These are phyloP conservation scores for Poa annua DNA, from an alignment of 176 grass and related monocot genomes.

Conservation along the genomic window DNA sequence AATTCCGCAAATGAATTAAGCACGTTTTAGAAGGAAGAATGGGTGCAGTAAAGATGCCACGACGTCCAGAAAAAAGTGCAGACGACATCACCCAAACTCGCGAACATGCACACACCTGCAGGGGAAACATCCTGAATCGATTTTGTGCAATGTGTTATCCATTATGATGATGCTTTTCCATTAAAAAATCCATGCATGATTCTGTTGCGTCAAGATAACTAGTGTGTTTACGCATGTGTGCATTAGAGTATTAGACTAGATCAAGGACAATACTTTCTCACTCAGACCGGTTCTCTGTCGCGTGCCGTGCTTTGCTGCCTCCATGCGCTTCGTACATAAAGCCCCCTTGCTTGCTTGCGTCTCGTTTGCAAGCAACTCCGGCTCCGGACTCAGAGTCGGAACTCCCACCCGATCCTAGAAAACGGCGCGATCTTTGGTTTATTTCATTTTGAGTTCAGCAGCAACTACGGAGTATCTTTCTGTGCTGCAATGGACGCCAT, in stretches of 20 bases:
- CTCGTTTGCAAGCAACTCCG: no score
- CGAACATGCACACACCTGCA: not conserved
- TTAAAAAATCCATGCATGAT: not conserved
- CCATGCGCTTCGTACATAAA: conserved; percentile 12
- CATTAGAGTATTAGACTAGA: not conserved
- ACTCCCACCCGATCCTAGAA: no score
- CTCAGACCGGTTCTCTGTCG: conserved; percentile 19
- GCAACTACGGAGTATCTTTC: not conserved
- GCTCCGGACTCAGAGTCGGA: no score
- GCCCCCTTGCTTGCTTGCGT: not conserved
- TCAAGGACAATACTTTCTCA: not conserved
- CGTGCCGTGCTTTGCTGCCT: not conserved
- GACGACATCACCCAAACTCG: not conserved
- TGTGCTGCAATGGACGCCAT: conserved; percentile 50
- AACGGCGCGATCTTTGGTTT: not conserved
- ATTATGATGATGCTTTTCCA: not conserved
- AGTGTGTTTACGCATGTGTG: not conserved
- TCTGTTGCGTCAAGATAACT: not conserved
- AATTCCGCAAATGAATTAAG: not conserved
- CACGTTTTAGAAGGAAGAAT: conserved; percentile 19
- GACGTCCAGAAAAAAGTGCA: not conserved
- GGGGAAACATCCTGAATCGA: conserved; percentile 13
- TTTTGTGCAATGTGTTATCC: not conserved
- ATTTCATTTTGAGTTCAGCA: not conserved
- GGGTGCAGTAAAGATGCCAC: conserved; percentile 5